Base-by-base conservation (phyloP, 495 filamentous ascomycete genomes). In the Penicillium paxilli region DNA sequence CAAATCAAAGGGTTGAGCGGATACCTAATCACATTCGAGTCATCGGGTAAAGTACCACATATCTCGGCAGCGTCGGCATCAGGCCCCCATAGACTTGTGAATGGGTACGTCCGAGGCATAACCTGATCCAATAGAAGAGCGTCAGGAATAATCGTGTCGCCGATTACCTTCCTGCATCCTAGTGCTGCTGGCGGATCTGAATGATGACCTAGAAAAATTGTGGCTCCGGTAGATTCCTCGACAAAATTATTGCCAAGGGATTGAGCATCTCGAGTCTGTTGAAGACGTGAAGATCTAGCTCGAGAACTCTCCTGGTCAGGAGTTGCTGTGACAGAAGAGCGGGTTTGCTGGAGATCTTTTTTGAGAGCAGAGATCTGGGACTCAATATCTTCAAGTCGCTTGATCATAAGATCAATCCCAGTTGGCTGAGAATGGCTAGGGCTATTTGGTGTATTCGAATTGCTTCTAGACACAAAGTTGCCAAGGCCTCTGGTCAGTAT, bases 171-270 rank as follows among this genome's bases (percentile, higher is more conserved):
- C 32, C 58, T 53, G 46, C 59, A 63, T 37, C 64, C 64, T 32
- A 59, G 38, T 8, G 60, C 55, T 9, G 55, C 28, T 0, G 64
- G 60, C 1, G 50, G 22, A 19, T 66, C 64, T 5, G 64, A 66
- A 19, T 60, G 60, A 25, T 60, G 57, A 3, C 64, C 64, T 8
- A 64, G 44, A 38, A 51, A 66, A 44, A 67, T 59, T 19, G 64
- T 64, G 0, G 60, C 60, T 5, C 60, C 64, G 8, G 64, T 66
- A n/a, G 64, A 55, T n/a, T 62, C 58, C 45, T 67, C 64, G 19
- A 67, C 49, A 28, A 55, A 57, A 23, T 59, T 47, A 10, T 55
- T 55, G 4, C 63, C 63, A 16, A 59, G 54, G 4, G 54, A 66
- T 41, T 53, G 52, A n/a, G n/a, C n/a, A 20, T 28, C 5, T 5